Evolutionary conservation across 2,329 filamentous ascomycete genomes (phyloP).

Genomic region (Ophiostoma australiae): DNA sequence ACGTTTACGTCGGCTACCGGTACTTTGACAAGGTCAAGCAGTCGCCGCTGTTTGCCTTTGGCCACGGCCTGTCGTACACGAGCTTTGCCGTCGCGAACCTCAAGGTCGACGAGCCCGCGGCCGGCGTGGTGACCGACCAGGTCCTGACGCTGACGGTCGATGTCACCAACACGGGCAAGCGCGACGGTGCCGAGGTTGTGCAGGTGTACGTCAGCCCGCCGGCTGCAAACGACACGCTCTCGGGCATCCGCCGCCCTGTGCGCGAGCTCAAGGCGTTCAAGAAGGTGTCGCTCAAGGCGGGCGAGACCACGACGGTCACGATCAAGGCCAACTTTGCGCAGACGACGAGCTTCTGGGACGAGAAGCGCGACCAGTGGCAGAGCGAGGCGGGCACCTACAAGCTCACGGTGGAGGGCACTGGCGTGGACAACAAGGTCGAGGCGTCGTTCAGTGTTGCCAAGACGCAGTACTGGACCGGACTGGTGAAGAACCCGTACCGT

Average conservation of each 20-base stretch:
- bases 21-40: slow-evolving; percentile 70
- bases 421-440: slow-evolving; percentile 16
- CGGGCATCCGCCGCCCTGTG: slow-evolving; percentile 45
- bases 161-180: slow-evolving; percentile 43
- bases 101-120: neutral
- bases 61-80: slow-evolving; percentile 74
- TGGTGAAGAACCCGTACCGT: slow-evolving; percentile 3
- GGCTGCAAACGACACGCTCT: neutral
- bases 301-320: neutral
- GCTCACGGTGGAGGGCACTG: slow-evolving; percentile 19
- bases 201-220: slow-evolving; percentile 45
- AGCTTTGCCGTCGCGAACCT: slow-evolving; percentile 49
- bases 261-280: slow-evolving; percentile 55
- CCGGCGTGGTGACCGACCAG: slow-evolving; percentile 39
- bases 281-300: slow-evolving; percentile 39
- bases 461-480: slow-evolving; percentile 23
- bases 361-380: slow-evolving; percentile 20
- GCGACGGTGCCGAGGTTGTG: slow-evolving; percentile 50
- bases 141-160: slow-evolving; percentile 33
- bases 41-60: slow-evolving; percentile 68
- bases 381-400: slow-evolving; percentile 24
- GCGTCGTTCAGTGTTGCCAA: slow-evolving; percentile 10
- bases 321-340: slow-evolving; percentile 19
- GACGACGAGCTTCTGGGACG: slow-evolving; percentile 26
- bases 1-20: slow-evolving; percentile 74